Percentiles rank a stretch among this genome's conserved stretches.
Evolutionary conservation across 2,329 filamentous ascomycete genomes (phyloP).

Genomic region (Fusarium sp.): DNA sequence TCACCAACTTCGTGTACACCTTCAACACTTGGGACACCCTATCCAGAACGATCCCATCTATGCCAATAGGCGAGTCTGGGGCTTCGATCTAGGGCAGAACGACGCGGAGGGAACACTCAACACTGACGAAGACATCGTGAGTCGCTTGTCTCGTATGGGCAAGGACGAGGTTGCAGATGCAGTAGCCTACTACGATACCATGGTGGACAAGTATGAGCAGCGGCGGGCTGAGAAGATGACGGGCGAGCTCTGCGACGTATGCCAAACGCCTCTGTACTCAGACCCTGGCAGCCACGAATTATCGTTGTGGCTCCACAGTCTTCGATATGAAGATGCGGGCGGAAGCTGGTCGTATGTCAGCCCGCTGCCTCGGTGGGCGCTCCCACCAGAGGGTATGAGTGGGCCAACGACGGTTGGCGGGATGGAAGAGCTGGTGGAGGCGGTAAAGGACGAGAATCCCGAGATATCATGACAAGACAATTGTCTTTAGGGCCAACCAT

Average conservation of each 20-base stretch:
- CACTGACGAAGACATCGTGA: constrained; percentile 90
- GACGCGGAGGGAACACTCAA: constrained; percentile 75
- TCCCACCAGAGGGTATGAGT: constrained; percentile 78
- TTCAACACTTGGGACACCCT: constrained; percentile 93
- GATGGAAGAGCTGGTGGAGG: constrained; percentile 69
- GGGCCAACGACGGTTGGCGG: constrained; percentile 77
- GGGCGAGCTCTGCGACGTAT: constrained; percentile 82
- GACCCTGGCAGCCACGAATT: constrained; percentile 93
- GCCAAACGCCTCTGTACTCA: constrained; percentile 89
- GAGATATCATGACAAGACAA: constrained; percentile 49
- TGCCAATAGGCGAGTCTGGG: constrained; percentile 93
- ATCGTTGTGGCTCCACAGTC: constrained; percentile 92
- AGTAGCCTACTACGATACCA: constrained; percentile 92
- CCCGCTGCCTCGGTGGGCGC: constrained; percentile 84
- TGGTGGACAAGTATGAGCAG: constrained; percentile 91
- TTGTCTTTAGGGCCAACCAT: constrained; percentile 7
- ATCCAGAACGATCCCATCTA: constrained; percentile 99
- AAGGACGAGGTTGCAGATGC: constrained; percentile 93
- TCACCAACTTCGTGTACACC: constrained; percentile 93
- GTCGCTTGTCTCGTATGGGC: constrained; percentile 87
- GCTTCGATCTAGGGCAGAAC: constrained; percentile 77
- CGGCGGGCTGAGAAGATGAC: constrained; percentile 94
- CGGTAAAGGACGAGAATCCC: constrained; percentile 60
- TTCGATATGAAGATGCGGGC: constrained; percentile 85
- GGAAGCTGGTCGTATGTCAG: constrained; percentile 92